Base-by-base conservation (phyloP, 345 rosid genomes). In the Camelina laxa region DNA sequence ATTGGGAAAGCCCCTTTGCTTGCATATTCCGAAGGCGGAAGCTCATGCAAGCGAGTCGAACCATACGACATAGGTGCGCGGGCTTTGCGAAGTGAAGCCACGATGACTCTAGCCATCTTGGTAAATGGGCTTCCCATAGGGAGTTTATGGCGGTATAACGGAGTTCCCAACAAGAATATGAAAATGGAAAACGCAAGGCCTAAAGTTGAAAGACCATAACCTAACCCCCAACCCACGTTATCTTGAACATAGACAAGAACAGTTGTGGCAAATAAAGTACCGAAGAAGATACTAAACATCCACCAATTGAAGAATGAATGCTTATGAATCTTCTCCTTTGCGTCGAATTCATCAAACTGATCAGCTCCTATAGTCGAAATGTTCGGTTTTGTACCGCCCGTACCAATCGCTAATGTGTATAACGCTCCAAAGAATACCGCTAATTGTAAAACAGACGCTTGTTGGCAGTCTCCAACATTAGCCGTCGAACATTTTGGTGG, bases 301-400 rank as follows among this genome's bases (percentile, higher is more conserved):
- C 98, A 93, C 98, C 97, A 93, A 38, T 93, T 93, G 91, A 93
- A 93, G 85, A 91, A 93, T 42, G 98, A 91, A 14, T 87, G 87
- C 82, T 91, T 93, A 2, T 87, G 82, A 48, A 49, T 64, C 81
- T 88, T 89, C 81, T 93, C 96, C 62, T 81, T 86, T 0, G 87
- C 86, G 9, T 93, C 82, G 13, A 86, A 88, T 17, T 87, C 96
- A 9, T 93, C 98, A 39, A 93, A 93, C n/a, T 91, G 98, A 72
- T 93, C 98, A 0, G 97, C 97, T 0, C 98, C 96, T 0, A 89
- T 88, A 0, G 96, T 93, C 0, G 97, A 93, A 42, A 93, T 93
- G 82, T 93, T 93, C 9, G 98, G 96, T 75, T 93, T 93, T 36
- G 98, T 91, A n/a, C 98, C 96, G 0, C 97, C 97, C 0, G 92